Conservation (phyloP, 228 moss, liverwort and hornwort species). For the Sphagnum magellanicum region DNA sequence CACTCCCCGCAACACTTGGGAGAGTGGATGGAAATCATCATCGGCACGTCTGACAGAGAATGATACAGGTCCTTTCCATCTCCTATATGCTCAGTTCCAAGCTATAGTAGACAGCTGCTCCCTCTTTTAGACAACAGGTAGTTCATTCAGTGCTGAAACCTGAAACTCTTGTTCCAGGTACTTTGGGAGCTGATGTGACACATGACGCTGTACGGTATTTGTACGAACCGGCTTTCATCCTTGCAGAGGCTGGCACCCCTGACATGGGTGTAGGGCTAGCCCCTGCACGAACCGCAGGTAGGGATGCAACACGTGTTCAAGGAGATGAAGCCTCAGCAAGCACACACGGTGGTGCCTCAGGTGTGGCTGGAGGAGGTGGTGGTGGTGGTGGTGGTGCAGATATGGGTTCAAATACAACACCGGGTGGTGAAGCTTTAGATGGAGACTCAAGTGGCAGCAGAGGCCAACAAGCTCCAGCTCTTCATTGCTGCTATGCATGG, state of each 20-base stretch:
- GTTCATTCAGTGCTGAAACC: too few species aligned
- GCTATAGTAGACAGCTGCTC: neutral
- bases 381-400: constrained; percentile 26
- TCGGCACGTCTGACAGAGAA: constrained; percentile 26
- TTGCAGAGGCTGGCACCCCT: constrained; percentile 72
- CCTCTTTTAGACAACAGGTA: too few species aligned
- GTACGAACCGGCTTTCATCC: constrained; percentile 87
- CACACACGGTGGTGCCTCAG: constrained; percentile 20
- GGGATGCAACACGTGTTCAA: constrained; percentile 40
- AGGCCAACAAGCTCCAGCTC: constrained; percentile 54
- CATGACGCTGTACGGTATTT: constrained; percentile 65
- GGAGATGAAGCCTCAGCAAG: constrained; percentile 53
- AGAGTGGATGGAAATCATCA: constrained; percentile 78
- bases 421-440: constrained; percentile 41
- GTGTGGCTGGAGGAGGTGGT: constrained; percentile 18
- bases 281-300: constrained; percentile 37
- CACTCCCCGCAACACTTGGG: constrained; percentile 66
- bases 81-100: neutral
- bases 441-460: constrained; percentile 38
- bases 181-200: constrained; percentile 31
- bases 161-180: constrained; percentile 14
- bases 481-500: constrained; percentile 95
- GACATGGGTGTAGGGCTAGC: constrained; percentile 33
- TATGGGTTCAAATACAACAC: constrained; percentile 32
- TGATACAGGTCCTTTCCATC: constrained; percentile 27